Evolutionary conservation across 768 basidiomycete species (phyloP), one percentile per base, ranked within the genome.

Genomic region (Leucocoprinus birnbaumii): DNA sequence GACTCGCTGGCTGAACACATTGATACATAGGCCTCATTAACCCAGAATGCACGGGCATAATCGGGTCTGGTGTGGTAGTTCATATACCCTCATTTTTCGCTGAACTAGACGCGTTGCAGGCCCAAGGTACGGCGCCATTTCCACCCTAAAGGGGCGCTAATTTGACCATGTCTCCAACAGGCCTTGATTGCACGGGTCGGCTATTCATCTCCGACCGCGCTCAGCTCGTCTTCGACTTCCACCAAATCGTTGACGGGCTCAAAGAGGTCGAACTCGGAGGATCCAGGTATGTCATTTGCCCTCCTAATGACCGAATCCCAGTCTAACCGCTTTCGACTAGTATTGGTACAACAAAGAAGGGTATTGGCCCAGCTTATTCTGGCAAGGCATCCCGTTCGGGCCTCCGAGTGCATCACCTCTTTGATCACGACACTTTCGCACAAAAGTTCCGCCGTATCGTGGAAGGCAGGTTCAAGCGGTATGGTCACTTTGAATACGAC

Each of bases 351-450:
- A 99, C 97, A 47, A 94, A 91, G 83, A 93, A 86, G 69, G 97
- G 97, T 49, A 98, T 99, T 65, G 97, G 97, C 71, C 97, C 97
- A 69, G 90, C 97, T 11, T 99, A 99, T 77, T 97, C 95, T 48
- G 90, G 89, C 48, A 99, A 98, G 72, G 94, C 97, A 14, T 96
- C 94, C 10, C 87, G 97, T 45, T 97, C 94, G 0, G 97, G 97
- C 52, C 80, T 99, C 44, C 85, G 97, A 48, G 86, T 99, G 1
- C 97, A 99, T 73, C 97, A 99, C 72, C 81, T 99, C 43, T 97
- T 96, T 72, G 91, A 95, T 68, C 81, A 81, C 60, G 80, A 82
- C 2, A 82, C 80, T 2, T 99, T 99, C 72, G 89, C 92, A 3
- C 71, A 78, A 51, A 98, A 97, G 72, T 99, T 99, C 79, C 80